phyloP scores from a whole-genome alignment of 352 stramenopile species.

The Pythium diclinum region DNA sequence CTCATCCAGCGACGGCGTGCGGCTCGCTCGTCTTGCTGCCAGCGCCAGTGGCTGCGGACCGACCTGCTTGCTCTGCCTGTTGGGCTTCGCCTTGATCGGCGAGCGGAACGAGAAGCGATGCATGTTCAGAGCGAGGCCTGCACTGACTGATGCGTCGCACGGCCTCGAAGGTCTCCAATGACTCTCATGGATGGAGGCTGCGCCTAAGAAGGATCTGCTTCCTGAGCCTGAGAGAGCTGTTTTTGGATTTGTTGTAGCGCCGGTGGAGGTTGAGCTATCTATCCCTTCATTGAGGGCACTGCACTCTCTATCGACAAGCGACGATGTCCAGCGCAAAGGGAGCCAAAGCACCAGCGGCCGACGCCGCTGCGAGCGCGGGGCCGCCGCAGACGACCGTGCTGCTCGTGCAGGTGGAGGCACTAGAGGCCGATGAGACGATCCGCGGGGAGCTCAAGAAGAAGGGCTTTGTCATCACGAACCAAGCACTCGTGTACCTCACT shows the following conservation, averaged over 20 bases:
- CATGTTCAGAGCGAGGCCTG: not conserved
- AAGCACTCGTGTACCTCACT: slow-evolving; percentile 43
- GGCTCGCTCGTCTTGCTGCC: slow-evolving; percentile 4
- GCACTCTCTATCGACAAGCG: not conserved
- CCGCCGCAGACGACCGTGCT: slow-evolving; percentile 42
- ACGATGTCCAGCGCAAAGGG: slow-evolving; percentile 17
- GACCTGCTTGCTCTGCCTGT: not conserved
- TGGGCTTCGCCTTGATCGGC: not conserved
- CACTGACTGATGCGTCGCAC: not conserved
- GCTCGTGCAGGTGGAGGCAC: slow-evolving; percentile 52
- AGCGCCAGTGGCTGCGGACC: not conserved
- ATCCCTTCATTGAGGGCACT: not conserved
- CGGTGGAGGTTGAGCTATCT: not conserved
- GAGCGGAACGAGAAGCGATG: slow-evolving; percentile 20
- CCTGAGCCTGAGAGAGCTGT: not conserved
- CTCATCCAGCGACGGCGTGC: slow-evolving; percentile 22
- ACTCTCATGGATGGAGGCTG: not conserved
- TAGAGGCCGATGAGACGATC: slow-evolving; percentile 52
- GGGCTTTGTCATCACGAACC: slow-evolving; percentile 47
- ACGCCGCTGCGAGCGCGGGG: not conserved
- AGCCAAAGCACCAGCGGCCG: not conserved
- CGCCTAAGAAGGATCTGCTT: not conserved
- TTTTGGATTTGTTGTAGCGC: slow-evolving; percentile 1
- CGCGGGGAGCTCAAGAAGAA: slow-evolving; percentile 41
- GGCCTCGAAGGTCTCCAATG: not conserved